Evolutionary conservation across 192 early-diverging fungal species (phyloP).

Genomic region (Bifiguratus adelaidae): DNA sequence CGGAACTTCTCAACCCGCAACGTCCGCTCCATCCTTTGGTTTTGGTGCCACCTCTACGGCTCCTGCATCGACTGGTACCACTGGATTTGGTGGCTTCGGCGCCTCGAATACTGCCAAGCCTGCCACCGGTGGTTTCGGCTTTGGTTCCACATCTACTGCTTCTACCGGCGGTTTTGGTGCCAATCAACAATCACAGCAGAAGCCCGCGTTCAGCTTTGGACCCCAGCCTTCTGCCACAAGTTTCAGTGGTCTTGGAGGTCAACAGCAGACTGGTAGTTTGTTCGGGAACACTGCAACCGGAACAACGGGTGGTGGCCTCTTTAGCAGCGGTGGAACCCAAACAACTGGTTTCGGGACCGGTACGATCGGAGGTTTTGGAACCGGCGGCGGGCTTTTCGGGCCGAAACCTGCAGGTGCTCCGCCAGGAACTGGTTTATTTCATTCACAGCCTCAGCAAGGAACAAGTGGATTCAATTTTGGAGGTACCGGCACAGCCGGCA

Average conservation of each 20-base stretch:
- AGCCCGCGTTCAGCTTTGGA: background rate
- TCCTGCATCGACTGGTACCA: conserved; percentile 3
- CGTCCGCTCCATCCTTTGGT: no score
- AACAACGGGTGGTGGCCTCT: background rate
- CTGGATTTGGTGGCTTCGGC: conserved; percentile 27
- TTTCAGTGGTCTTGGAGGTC: no score
- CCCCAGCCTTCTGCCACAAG: background rate
- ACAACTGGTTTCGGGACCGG: background rate
- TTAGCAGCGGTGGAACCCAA: conserved; percentile 4
- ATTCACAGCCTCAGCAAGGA: conserved; percentile 25
- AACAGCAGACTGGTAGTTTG: background rate
- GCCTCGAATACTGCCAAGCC: conserved; percentile 8
- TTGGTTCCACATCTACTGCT: conserved; percentile 15
- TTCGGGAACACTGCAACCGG: background rate
- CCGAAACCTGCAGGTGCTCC: conserved; percentile 6
- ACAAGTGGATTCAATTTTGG: conserved; percentile 18
- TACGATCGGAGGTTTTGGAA: conserved; percentile 25
- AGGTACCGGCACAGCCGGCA: conserved; percentile 5
- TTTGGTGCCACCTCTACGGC: conserved; percentile 6
- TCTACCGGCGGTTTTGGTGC: conserved; percentile 13
- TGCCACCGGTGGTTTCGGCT: conserved; percentile 17
- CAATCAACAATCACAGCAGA: conserved; percentile 5
- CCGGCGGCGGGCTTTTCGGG: conserved; percentile 8
- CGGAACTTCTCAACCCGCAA: no score
- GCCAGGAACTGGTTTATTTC: conserved; percentile 23